These are phyloP conservation scores for Phytophthora lateralis DNA, from an alignment of 352 stramenopile genomes.

Conservation along the genomic window DNA sequence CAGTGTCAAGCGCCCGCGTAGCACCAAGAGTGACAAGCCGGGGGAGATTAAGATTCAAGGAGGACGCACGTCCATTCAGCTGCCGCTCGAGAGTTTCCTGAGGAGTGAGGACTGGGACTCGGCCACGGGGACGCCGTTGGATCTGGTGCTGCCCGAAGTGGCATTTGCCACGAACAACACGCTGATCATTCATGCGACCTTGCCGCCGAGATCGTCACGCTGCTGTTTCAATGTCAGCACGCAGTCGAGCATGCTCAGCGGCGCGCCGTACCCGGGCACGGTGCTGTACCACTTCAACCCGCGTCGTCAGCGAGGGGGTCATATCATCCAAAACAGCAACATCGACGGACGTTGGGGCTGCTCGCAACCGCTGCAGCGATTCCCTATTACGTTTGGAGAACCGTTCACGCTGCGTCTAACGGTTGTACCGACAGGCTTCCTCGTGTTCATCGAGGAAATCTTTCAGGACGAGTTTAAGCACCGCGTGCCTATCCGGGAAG, in stretches of 20 bases:
- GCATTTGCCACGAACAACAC: conserved; percentile 88
- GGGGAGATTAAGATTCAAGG: conserved; percentile 82
- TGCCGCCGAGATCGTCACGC: conserved; percentile 60
- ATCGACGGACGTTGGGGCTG: conserved; percentile 81
- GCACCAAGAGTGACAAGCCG: conserved; percentile 71
- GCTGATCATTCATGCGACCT: conserved; percentile 79
- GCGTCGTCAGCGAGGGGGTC: conserved; percentile 59
- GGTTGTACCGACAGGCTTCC: conserved; percentile 69
- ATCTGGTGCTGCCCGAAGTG: conserved; percentile 73
- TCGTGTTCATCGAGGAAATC: conserved; percentile 82
- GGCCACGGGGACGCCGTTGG: conserved; percentile 52
- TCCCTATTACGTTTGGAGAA: conserved; percentile 74
- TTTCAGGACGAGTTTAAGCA: conserved; percentile 88
- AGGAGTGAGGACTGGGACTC: conserved; percentile 83
- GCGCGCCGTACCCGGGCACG: conserved; percentile 71
- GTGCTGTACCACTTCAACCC: conserved; percentile 87
- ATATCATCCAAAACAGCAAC: conserved; percentile 86
- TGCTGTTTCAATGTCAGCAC: conserved; percentile 86
- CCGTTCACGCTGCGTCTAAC: conserved; percentile 81
- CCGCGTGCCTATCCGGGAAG: conserved; percentile 82
- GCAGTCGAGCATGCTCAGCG: conserved; percentile 71
- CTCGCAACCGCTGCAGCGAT: conserved; percentile 66
- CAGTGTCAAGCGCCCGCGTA: conserved; percentile 66
- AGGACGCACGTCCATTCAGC: conserved; percentile 74
- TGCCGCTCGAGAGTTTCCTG: conserved; percentile 81